Percentiles rank a stretch among this genome's conserved stretches.
phyloP scores from a whole-genome alignment of 441 rosid species.

The Francoa sonchifolia region DNA sequence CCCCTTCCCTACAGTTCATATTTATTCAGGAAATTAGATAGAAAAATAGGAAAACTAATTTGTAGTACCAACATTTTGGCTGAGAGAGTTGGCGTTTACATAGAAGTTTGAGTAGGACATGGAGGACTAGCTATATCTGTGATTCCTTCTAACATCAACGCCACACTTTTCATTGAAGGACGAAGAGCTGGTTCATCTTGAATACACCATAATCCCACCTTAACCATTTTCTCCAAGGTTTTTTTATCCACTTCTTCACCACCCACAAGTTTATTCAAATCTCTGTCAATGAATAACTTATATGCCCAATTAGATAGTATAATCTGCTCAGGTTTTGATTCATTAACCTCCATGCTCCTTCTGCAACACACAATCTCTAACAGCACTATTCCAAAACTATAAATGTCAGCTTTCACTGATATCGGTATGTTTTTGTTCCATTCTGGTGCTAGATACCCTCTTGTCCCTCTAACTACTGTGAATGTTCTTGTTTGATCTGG shows the following conservation, averaged over 20 bases:
- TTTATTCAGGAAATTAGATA: no score
- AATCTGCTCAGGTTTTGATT: constrained; percentile 10
- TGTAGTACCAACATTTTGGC: no score
- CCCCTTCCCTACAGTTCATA: no score
- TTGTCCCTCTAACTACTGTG: constrained; percentile 13
- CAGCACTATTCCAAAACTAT: constrained; percentile 24
- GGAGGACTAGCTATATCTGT: constrained; percentile 19
- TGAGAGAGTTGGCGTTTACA: no score
- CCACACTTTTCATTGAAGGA: constrained; percentile 21
- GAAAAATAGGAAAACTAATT: no score
- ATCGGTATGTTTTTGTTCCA: constrained; percentile 17
- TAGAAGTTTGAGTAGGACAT: constrained; percentile 10
- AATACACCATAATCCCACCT: constrained; percentile 22
- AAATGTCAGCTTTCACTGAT: constrained; percentile 21
- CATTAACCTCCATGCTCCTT: constrained; percentile 8
- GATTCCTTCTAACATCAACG: constrained; percentile 24
- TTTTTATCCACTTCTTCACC: constrained; percentile 15
- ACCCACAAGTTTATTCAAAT: constrained; percentile 6
- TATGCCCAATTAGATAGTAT: constrained; percentile 18
- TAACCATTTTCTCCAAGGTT: constrained; percentile 11
- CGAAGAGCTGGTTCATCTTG: constrained; percentile 20
- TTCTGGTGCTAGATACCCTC: constrained; percentile 24
- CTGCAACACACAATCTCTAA: constrained; percentile 22
- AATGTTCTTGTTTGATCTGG: constrained; percentile 23
- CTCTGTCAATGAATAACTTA: constrained; percentile 3